Evolutionary conservation across 345 rosid genomes (phyloP).

Genomic region (Melaleuca quinquenervia): DNA sequence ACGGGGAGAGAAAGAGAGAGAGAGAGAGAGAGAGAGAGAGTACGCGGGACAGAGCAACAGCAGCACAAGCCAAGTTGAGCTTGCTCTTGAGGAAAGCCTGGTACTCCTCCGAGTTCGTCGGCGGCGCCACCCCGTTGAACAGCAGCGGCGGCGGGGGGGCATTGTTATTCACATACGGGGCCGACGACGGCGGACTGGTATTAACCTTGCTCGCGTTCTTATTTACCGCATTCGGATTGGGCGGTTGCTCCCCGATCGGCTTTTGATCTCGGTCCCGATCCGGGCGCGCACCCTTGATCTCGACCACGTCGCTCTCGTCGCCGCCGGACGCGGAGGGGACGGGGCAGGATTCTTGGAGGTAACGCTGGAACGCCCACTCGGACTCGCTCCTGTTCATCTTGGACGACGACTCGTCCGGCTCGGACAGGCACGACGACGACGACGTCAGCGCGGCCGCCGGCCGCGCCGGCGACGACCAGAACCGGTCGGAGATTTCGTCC

Average conservation of each 20-base stretch:
- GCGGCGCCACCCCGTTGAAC: neutral
- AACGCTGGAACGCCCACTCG: slow-evolving; percentile 72
- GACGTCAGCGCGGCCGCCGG: neutral
- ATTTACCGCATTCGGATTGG: neutral
- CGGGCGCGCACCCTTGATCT: slow-evolving; percentile 9
- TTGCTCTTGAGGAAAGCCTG: slow-evolving; percentile 49
- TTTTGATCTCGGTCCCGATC: neutral
- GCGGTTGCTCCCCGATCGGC: neutral
- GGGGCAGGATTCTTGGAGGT: slow-evolving; percentile 36
- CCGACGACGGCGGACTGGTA: neutral
- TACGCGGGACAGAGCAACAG: slow-evolving; percentile 63
- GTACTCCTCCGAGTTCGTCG: slow-evolving; percentile 33
- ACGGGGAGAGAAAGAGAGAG: neutral
- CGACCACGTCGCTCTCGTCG: slow-evolving; percentile 16
- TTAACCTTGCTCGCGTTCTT: neutral
- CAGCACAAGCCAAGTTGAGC: slow-evolving; percentile 55
- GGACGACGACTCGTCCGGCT: neutral
- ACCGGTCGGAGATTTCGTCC: slow-evolving; percentile 54
- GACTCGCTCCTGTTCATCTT: slow-evolving; percentile 55
- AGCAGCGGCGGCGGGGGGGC: neutral
- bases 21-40: neutral
- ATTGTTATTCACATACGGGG: neutral
- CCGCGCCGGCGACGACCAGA: slow-evolving; percentile 25
- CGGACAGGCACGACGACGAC: neutral
- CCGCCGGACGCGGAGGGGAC: slow-evolving; percentile 6